A percentile compares a stretch with the other conserved stretches of the same genome.
Conservation (phyloP, 2,329 filamentous ascomycete species). For the Davidsoniella australis region DNA sequence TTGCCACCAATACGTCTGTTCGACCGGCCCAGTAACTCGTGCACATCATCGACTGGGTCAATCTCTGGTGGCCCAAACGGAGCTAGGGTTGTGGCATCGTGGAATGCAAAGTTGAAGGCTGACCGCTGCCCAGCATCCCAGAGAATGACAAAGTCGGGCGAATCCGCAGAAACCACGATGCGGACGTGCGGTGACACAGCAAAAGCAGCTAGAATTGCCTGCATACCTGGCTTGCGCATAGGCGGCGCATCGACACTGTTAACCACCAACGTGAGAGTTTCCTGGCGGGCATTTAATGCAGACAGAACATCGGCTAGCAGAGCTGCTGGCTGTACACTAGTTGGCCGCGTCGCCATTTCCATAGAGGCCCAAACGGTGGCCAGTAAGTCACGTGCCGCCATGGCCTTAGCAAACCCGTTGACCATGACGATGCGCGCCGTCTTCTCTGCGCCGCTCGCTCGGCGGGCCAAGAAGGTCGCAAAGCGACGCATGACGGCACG, state of each 20-base stretch:
- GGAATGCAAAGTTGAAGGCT: conserved; percentile 73
- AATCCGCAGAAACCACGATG: conserved; percentile 69
- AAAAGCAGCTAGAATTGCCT: conserved; percentile 59
- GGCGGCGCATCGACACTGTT: conserved; percentile 74
- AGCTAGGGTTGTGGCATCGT: conserved; percentile 83
- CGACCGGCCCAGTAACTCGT: conserved; percentile 68
- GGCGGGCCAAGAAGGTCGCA: conserved; percentile 48
- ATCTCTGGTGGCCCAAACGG: conserved; percentile 45
- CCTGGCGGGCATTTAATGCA: conserved; percentile 33
- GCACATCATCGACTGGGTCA: conserved; percentile 78
- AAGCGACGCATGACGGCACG: conserved; percentile 56
- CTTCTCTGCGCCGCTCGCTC: conserved; percentile 17
- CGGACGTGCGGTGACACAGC: conserved; percentile 55
- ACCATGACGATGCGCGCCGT: conserved; percentile 55
- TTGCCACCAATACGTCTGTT: conserved; percentile 68
- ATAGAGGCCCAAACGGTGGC: conserved; percentile 50
- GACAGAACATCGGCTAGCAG: conserved; percentile 51
- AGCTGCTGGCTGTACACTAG: conserved; percentile 46
- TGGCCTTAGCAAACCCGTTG: conserved; percentile 62
- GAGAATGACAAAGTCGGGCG: conserved; percentile 68
- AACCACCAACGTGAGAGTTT: conserved; percentile 50
- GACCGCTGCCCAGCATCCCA: conserved; percentile 81
- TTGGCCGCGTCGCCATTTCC: conserved; percentile 29
- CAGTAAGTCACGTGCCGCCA: conserved; percentile 52
- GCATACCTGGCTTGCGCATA: conserved; percentile 53